Conservation (phyloP, 805 yeast species). For the Debaryomyces tyrocola region DNA sequence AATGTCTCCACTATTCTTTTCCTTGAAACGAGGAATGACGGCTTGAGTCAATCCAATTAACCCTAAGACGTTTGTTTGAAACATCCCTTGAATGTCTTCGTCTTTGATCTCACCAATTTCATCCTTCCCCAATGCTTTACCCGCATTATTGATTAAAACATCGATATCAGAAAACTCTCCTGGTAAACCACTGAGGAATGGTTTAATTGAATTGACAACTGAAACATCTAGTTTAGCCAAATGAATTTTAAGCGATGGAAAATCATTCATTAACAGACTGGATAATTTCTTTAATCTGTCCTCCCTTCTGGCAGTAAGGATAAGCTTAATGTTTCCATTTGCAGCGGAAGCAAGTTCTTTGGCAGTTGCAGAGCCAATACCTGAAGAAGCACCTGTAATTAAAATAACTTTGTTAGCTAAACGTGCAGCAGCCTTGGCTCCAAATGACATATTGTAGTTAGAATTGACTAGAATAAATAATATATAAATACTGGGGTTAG, state of each 20-base stretch:
- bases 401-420: constrained; percentile 36
- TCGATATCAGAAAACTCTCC: constrained; percentile 36
- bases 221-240: constrained; percentile 34
- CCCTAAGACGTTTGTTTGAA: constrained; percentile 38
- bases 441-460: constrained; percentile 30
- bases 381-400: constrained; percentile 43
- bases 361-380: constrained; percentile 46
- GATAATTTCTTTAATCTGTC: constrained; percentile 26
- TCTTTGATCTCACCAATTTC: constrained; percentile 29
- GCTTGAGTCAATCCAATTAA: constrained; percentile 37
- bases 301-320: constrained; percentile 40
- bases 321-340: constrained; percentile 35
- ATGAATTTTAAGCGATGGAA: constrained; percentile 28
- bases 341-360: constrained; percentile 40
- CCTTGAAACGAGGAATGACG: constrained; percentile 36
- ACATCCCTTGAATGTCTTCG: constrained; percentile 35
- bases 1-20: constrained; percentile 35
- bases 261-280: constrained; percentile 20
- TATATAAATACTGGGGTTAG: no score
- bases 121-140: constrained; percentile 37
- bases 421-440: constrained; percentile 37
- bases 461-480: no score
- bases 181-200: constrained; percentile 31
- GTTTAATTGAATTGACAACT: constrained; percentile 21
- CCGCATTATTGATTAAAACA: constrained; percentile 40